Conservation (phyloP, 1,284 basidiomycete species). For the Cystobasidium pallidum region DNA sequence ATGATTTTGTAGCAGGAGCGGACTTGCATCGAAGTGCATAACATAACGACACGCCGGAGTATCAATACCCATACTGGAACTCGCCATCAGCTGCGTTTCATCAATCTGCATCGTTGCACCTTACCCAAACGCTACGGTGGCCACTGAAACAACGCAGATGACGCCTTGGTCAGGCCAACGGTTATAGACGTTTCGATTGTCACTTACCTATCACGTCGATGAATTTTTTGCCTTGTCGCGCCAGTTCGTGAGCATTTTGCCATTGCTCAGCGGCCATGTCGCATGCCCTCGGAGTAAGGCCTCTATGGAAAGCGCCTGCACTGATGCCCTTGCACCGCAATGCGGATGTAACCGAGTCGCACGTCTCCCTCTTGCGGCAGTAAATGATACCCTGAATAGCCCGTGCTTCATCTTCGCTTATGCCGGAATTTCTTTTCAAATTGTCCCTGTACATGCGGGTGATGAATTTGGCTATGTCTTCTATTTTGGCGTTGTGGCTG, state of each 20-base stretch:
- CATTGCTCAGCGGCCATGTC: constrained; percentile 68
- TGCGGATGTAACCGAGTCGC: constrained; percentile 68
- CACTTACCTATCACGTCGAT: constrained; percentile 58
- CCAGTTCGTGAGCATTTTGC: constrained; percentile 62
- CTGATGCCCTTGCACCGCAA: constrained; percentile 69
- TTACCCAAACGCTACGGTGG: constrained; percentile 76
- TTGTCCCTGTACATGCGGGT: constrained; percentile 60
- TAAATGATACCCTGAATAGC: constrained; percentile 76
- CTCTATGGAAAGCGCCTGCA: constrained; percentile 74
- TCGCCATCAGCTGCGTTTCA: background rate
- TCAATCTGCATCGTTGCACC: constrained; percentile 28
- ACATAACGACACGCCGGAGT: constrained; percentile 70
- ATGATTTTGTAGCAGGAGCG: constrained; percentile 63
- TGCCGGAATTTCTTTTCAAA: background rate
- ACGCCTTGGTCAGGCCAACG: constrained; percentile 55
- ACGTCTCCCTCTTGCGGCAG: constrained; percentile 68
- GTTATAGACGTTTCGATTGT: constrained; percentile 52
- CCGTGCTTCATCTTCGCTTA: constrained; percentile 1
- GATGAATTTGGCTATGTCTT: constrained; percentile 71
- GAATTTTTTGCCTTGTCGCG: constrained; percentile 59
- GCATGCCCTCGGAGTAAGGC: constrained; percentile 62
- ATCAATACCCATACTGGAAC: constrained; percentile 68
- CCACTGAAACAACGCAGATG: constrained; percentile 61
- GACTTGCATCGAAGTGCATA: constrained; percentile 67
- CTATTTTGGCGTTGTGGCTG: constrained; percentile 62